Evolutionary conservation across 148 eudicot genomes (phyloP), one percentile per base, ranked within the genome.

Genomic region (Silene conica): DNA sequence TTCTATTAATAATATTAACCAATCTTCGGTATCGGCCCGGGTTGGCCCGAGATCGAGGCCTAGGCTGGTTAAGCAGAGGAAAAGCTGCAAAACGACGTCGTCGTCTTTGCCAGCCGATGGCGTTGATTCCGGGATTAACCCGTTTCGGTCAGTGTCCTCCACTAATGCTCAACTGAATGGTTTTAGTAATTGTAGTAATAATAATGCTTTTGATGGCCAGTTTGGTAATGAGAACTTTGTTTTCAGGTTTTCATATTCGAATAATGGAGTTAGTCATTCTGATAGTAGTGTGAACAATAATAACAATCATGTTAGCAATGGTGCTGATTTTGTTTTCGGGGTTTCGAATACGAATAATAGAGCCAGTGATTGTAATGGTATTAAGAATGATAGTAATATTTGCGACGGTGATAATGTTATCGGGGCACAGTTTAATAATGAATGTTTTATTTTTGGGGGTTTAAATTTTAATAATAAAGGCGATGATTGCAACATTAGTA

Each of bases 31-130:
- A 0, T 31, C 76, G 69, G 79, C 59, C 13, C 69, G 76, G 34
- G 22, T 28, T 65, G 48, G 67, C 74, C 73, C 82, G 90, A 50
- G 60, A 26, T 11, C 84, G 18, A 90, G 74, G 82, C 90, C 89
- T 69, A 83, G 93, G 82, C 28, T 85, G 3, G 76, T 67, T 55
- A 91, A 91, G 78, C 58, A 77, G 75, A 86, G 86, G 79, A 86
- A 73, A 70, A 75, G 73, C 66, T 73, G 73, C 15, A 81, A 77
- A 67, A 14, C 80, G 50, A 25, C 78, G 22, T 9, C 83, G 52
- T 48, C 52, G n/a, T 69, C 58, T 46, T 63, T 68, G 9, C 9
- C 79, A 11, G 63, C 23, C 16, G 61, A 55, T 13, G 75, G 50
- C 16, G 72, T 19, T 73, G 83, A 81, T 69, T 43, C 81, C 13